Conservation (phyloP, 129 eudicot species). For the Artemisia annua region DNA sequence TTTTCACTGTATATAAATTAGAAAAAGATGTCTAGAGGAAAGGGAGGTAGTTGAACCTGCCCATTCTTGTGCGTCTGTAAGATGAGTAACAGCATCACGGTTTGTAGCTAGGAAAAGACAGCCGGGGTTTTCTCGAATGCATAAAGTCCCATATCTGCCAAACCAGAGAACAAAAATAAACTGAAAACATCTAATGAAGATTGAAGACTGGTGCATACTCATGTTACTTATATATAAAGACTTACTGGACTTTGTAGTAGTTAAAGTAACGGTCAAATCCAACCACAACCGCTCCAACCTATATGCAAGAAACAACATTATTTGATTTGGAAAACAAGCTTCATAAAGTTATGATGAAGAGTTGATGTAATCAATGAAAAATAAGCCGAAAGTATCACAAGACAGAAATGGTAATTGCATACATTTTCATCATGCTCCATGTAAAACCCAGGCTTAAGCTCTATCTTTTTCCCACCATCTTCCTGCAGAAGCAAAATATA, state of each 20-base stretch:
- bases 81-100: conserved; percentile 97
- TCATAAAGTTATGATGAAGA: not conserved
- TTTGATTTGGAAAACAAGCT: not conserved
- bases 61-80: conserved; percentile 99
- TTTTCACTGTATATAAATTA: not conserved
- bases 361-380: not conserved
- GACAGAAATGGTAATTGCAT: conserved; percentile 17
- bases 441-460: conserved; percentile 87
- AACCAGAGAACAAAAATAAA: not conserved
- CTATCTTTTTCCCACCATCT: conserved; percentile 95
- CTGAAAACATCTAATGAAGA: not conserved
- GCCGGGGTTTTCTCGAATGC: conserved; percentile 98
- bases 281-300: conserved; percentile 99
- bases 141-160: conserved; percentile 86
- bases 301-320: conserved; percentile 11
- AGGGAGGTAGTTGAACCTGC: conserved; percentile 64
- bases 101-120: conserved; percentile 97
- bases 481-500: conserved; percentile 51
- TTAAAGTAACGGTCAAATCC: conserved; percentile 99
- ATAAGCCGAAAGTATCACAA: conserved; percentile 4
- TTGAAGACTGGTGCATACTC: conserved; percentile 1
- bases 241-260: conserved; percentile 98
- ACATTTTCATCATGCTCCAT: conserved; percentile 94
- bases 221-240: conserved; percentile 16
- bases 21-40: conserved; percentile 4